These are phyloP conservation scores for Amanita exitialis DNA, from an alignment of 768 basidiomycete genomes.

Conservation along the genomic window DNA sequence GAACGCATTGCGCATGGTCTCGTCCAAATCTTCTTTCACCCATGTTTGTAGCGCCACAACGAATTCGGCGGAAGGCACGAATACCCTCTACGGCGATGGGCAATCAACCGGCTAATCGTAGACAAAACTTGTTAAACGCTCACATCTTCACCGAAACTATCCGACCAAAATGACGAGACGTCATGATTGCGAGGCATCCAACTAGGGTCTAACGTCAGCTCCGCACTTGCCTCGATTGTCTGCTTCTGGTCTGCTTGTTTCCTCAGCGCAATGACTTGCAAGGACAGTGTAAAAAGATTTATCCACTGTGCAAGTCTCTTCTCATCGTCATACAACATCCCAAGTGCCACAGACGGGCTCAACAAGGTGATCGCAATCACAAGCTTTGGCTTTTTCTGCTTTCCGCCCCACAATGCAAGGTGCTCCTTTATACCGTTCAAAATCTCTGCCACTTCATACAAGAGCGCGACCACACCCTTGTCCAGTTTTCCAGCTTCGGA, in stretches of 20 bases:
- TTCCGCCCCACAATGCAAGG: constrained; percentile 9
- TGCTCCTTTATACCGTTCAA: constrained; percentile 14
- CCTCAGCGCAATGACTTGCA: background rate
- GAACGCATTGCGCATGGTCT: constrained; percentile 4
- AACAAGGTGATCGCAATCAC: constrained; percentile 11
- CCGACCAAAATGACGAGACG: constrained; percentile 15
- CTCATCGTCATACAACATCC: constrained; percentile 15
- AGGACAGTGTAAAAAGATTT: constrained; percentile 12
- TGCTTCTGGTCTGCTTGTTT: background rate
- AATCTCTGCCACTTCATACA: constrained; percentile 13
- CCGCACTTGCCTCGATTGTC: no score
- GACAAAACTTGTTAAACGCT: background rate
- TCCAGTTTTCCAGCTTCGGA: background rate
- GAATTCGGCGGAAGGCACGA: background rate
- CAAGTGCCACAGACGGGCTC: constrained; percentile 11
- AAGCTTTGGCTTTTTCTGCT: constrained; percentile 7
- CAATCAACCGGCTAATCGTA: constrained; percentile 1
- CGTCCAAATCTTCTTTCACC: constrained; percentile 11
- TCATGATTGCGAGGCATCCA: constrained; percentile 8
- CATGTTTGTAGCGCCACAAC: constrained; percentile 8
- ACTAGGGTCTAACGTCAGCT: constrained; percentile 8
- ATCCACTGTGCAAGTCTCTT: constrained; percentile 14
- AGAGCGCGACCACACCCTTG: background rate
- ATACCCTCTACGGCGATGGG: background rate
- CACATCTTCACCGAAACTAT: constrained; percentile 16